A percentile compares a stretch with the other conserved stretches of the same genome.
These are phyloP conservation scores for Stereum hirsutum DNA, from an alignment of 1,284 basidiomycete species.

Conservation along the genomic window DNA sequence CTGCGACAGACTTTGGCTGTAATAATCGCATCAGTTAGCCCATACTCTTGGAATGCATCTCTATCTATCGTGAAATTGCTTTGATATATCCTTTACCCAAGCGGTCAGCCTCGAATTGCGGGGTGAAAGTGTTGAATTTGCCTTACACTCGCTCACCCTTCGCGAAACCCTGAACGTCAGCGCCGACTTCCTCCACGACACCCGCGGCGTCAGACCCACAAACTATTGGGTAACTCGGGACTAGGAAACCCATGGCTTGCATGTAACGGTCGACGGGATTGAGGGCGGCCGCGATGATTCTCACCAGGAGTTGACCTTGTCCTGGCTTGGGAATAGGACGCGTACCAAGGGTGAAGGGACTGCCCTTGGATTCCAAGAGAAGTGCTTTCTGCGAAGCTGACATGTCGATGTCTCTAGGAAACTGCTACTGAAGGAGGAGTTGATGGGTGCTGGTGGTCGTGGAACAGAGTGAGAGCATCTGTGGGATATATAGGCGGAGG, in stretches of 20 bases:
- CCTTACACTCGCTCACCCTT: conserved; percentile 5
- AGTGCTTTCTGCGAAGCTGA: conserved; percentile 25
- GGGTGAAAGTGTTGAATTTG: background rate
- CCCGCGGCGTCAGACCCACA: conserved; percentile 39
- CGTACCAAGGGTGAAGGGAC: conserved; percentile 10
- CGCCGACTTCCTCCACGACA: conserved; percentile 28
- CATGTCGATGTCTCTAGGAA: too few relatives aligned
- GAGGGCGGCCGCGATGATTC: conserved; percentile 22
- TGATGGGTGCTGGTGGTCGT: too few relatives aligned
- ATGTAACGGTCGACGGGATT: conserved; percentile 33
- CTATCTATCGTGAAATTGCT: background rate
- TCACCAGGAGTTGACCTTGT: conserved; percentile 24
- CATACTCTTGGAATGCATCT: conserved; percentile 9
- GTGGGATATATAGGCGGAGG: too few relatives aligned
- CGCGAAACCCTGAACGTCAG: conserved; percentile 17
- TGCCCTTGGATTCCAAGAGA: conserved; percentile 6
- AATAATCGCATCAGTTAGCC: conserved; percentile 1
- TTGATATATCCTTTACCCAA: background rate
- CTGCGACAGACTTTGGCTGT: conserved; percentile 7
- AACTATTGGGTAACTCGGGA: conserved; percentile 27
- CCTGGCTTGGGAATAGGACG: conserved; percentile 14
- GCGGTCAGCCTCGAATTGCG: too few relatives aligned
- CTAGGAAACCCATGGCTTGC: conserved; percentile 19
- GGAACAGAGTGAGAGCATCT: too few relatives aligned
- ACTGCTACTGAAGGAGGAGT: too few relatives aligned